Percentiles rank a stretch among this genome's conserved stretches.
These are phyloP conservation scores for Schwanniomyces pseudopolymorphus DNA, from an alignment of 805 yeast genomes.

Conservation along the genomic window DNA sequence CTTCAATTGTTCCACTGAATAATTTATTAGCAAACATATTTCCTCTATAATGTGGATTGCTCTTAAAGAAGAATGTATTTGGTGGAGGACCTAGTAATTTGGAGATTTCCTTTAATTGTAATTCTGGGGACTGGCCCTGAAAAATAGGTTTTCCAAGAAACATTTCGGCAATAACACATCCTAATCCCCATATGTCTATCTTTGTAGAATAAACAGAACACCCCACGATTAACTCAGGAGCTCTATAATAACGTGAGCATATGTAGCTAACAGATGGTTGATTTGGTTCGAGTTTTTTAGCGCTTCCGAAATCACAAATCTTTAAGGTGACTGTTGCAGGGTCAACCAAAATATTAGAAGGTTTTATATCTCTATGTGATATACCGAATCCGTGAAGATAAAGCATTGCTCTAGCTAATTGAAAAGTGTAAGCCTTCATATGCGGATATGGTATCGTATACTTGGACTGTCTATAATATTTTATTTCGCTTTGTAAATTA, in stretches of 20 bases:
- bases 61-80: conserved; percentile 64
- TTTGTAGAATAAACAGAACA: conserved; percentile 83
- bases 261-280: conserved; percentile 94
- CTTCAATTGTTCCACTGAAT: conserved; percentile 53
- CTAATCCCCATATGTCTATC: conserved; percentile 97
- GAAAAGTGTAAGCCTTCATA: conserved; percentile 74
- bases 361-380: conserved; percentile 83
- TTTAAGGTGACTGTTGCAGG: conserved; percentile 65
- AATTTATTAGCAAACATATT: conserved; percentile 68
- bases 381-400: conserved; percentile 78
- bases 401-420: conserved; percentile 79
- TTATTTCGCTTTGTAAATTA: conserved; percentile 73
- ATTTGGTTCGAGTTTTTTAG: conserved; percentile 71
- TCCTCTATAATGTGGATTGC: conserved; percentile 75
- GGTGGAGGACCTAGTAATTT: conserved; percentile 88
- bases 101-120: conserved; percentile 87
- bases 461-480: conserved; percentile 60
- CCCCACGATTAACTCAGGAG: conserved; percentile 95
- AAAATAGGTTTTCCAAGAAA: conserved; percentile 89
- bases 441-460: conserved; percentile 68
- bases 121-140: conserved; percentile 86
- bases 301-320: conserved; percentile 85
- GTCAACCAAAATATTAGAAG: conserved; percentile 76
- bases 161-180: conserved; percentile 96
- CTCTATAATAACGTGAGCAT: conserved; percentile 92